Percentiles rank a stretch among this genome's conserved stretches.
Evolutionary conservation across 2,329 filamentous ascomycete species (phyloP).

Genomic region (Cladosporium sp.): DNA sequence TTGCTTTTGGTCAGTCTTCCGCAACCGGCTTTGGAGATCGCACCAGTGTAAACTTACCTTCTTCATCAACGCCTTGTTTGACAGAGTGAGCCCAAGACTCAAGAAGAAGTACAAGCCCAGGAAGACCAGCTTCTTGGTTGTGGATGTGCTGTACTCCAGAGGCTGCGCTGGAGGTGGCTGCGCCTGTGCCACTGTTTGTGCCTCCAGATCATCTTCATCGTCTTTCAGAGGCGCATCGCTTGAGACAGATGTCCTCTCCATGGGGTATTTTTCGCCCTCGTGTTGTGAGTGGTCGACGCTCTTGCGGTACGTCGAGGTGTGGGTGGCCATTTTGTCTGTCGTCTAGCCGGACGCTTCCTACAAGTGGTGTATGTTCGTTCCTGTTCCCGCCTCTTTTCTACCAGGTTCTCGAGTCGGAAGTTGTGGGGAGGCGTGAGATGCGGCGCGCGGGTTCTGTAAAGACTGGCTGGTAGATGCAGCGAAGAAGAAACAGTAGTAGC

Average conservation of each 20-base stretch:
- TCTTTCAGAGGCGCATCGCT: constrained; percentile 12
- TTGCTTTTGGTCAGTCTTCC: background rate
- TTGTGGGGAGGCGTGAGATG: background rate
- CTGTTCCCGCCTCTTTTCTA: no score
- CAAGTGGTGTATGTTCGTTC: no score
- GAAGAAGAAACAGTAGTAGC: background rate
- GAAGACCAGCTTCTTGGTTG: constrained; percentile 22
- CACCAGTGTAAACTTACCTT: constrained; percentile 42
- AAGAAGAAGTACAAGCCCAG: constrained; percentile 44
- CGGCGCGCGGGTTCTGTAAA: constrained; percentile 3
- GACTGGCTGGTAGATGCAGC: background rate
- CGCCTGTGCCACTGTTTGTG: constrained; percentile 3
- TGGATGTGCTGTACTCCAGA: constrained; percentile 23
- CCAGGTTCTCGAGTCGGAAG: background rate
- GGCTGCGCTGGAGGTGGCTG: constrained; percentile 13
- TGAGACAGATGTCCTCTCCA: constrained; percentile 8
- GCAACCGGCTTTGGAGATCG: background rate
- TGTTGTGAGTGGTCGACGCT: constrained; percentile 2
- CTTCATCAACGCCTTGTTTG: constrained; percentile 53
- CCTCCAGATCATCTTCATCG: constrained; percentile 7
- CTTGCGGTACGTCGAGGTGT: background rate
- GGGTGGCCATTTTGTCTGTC: background rate
- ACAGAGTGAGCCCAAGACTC: constrained; percentile 50
- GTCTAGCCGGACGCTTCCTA: no score
- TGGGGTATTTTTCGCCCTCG: constrained; percentile 8